Base-by-base conservation (phyloP, 1,284 basidiomycete species). In the Ceratobasidium sp. region DNA sequence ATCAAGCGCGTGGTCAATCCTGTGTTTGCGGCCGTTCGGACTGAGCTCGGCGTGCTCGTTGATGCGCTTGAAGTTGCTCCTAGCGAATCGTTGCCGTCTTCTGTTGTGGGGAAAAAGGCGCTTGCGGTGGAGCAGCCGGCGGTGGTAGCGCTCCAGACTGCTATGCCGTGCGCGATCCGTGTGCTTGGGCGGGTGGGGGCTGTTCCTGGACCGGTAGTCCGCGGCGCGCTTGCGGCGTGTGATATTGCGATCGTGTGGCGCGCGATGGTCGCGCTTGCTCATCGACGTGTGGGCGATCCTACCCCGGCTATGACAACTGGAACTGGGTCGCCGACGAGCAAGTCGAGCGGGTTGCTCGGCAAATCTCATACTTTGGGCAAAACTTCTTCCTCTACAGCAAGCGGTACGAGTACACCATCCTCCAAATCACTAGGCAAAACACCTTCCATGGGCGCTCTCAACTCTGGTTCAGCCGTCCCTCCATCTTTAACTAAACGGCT, bases 191-290 rank as follows among this genome's bases (percentile, higher is more conserved):
- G 88, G 52, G 92, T 90, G 82, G 89, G 89, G 2, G n/a, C 66
- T 48, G 67, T 78, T 9, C 84, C 86, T 3, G 87, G 89, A 7
- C 82, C 86, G 15, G 83, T 87, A 2, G 88, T 91, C 0, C 91
- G 94, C 80, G 85, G 88, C n/a, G 84, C 87, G 0, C 86, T 94
- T 28, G 92, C 92, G 0, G 89, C 91, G 1, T 88, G 93, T 78
- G 86, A 93, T 79, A 93, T 94, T 81, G 91, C 90, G 7, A 83
- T 93, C 1, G 85, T 93, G 1, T 94, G 93, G 93, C 89, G 89
- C 17, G 90, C 89, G 4, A 86, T 94, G 68, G 89, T 94, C 40
- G 91, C 92, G 15, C 83, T 94, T 28, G 87, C 91, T 17, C 87
- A 92, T 83, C 89, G 93, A 40, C 87, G 88, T 6, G 83, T 85